phyloP scores from a whole-genome alignment of 305 asterid genomes.

The Euphrasia arctica region DNA sequence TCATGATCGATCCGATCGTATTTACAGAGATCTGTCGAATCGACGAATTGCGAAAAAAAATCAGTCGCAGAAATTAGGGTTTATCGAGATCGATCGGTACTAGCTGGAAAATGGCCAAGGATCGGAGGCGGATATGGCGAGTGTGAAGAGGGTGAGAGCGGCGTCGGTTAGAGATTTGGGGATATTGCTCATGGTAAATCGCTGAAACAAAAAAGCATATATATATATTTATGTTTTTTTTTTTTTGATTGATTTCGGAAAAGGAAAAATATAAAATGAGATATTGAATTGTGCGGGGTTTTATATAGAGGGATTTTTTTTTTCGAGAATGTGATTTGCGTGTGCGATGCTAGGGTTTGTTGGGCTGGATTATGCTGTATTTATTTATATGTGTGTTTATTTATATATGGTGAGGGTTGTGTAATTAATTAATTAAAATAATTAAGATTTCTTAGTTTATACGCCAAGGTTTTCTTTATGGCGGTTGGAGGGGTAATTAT shows the following conservation, averaged over 20 bases:
- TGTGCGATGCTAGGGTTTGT: constrained; percentile 19
- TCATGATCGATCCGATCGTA: too few species aligned
- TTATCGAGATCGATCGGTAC: too few species aligned
- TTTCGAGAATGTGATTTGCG: neutral
- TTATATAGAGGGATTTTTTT: neutral
- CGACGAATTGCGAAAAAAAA: neutral
- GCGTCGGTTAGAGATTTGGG: constrained; percentile 59
- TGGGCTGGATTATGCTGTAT: neutral
- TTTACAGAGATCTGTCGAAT: neutral
- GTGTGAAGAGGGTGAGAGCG: constrained; percentile 44
- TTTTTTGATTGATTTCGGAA: too few species aligned
- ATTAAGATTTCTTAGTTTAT: constrained; percentile 27
- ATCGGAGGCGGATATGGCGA: constrained; percentile 64
- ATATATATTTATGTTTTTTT: too few species aligned
- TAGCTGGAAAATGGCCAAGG: constrained; percentile 66
- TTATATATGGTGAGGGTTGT: neutral
- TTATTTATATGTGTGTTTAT: too few species aligned
- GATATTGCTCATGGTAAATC: constrained; percentile 48
- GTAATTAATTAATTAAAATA: neutral
- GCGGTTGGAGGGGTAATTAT: neutral
- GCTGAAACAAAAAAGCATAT: constrained; percentile 31
- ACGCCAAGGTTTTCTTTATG: constrained; percentile 27
- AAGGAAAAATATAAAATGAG: too few species aligned
- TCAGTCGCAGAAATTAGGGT: too few species aligned
- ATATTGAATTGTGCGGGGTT: too few species aligned